phyloP scores from a whole-genome alignment of 73 alveolate species.

The Breviolum minutum region DNA sequence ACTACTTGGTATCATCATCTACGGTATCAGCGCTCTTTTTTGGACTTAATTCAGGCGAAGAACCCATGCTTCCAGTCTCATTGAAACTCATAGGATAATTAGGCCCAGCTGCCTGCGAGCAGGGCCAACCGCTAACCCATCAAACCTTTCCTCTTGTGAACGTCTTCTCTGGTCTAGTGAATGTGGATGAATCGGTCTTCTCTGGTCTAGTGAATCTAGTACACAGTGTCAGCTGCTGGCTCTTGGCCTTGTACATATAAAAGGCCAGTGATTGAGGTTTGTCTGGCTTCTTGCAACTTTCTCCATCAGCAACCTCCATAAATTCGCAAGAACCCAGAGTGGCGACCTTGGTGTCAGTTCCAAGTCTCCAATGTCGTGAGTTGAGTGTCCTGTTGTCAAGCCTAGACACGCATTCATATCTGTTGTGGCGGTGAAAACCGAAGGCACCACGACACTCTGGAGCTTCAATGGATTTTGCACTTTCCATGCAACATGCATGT shows the following conservation, averaged over 20 bases:
- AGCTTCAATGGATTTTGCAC: constrained; percentile 9
- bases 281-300: constrained; percentile 9
- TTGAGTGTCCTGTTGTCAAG: neutral
- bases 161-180: no score
- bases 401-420: constrained; percentile 31
- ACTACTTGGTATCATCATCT: no score
- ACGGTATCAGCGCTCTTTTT: no score
- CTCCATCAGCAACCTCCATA: constrained; percentile 41
- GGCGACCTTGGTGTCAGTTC: neutral
- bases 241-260: constrained; percentile 59
- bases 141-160: no score
- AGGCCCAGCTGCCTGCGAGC: constrained; percentile 41
- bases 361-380: no score
- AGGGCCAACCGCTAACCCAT: no score
- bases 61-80: constrained; percentile 24
- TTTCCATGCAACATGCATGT: constrained; percentile 50
- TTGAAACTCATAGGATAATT: constrained; percentile 1
- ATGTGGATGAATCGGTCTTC: no score
- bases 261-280: neutral
- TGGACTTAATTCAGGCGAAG: neutral
- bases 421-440: neutral
- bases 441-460: constrained; percentile 59
- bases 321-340: constrained; percentile 37
- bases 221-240: neutral
- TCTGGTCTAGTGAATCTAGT: neutral